Evolutionary conservation across 2,329 filamentous ascomycete species (phyloP).

Genomic region (Cordyceps pruinosa): DNA sequence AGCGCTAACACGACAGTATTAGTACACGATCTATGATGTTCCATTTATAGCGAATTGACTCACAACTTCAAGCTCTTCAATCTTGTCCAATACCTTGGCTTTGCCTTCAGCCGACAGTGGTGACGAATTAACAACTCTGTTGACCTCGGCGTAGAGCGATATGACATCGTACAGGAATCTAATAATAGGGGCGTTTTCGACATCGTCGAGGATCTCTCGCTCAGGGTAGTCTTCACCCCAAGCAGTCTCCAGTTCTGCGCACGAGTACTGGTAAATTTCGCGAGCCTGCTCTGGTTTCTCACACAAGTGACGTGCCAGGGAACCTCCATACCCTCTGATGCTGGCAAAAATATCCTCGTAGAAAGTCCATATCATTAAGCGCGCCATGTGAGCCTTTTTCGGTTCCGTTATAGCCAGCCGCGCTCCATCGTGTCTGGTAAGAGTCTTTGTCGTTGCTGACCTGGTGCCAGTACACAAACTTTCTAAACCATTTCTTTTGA

Average conservation of each 20-base stretch:
- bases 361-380: slow-evolving; percentile 4
- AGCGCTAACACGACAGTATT: neutral
- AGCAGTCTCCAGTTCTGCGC: slow-evolving; percentile 1
- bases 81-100: neutral
- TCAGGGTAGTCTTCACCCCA: slow-evolving; percentile 7
- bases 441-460: neutral
- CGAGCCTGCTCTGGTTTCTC: neutral
- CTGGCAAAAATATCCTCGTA: slow-evolving; percentile 5
- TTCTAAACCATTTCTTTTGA: neutral
- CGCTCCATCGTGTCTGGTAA: too few species aligned
- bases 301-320: neutral
- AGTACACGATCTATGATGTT: neutral
- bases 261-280: slow-evolving; percentile 1
- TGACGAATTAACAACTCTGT: neutral
- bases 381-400: neutral
- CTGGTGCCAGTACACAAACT: neutral
- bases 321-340: neutral
- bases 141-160: neutral
- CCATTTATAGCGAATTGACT: neutral
- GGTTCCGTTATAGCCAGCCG: neutral
- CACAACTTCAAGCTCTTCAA: neutral
- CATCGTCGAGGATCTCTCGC: slow-evolving; percentile 1
- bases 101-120: neutral
- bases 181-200: slow-evolving; percentile 4
- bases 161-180: slow-evolving; percentile 4